Evolutionary conservation across 2,329 filamentous ascomycete species (phyloP).

Genomic region (Ophiocordyceps camponoti-leonardi): DNA sequence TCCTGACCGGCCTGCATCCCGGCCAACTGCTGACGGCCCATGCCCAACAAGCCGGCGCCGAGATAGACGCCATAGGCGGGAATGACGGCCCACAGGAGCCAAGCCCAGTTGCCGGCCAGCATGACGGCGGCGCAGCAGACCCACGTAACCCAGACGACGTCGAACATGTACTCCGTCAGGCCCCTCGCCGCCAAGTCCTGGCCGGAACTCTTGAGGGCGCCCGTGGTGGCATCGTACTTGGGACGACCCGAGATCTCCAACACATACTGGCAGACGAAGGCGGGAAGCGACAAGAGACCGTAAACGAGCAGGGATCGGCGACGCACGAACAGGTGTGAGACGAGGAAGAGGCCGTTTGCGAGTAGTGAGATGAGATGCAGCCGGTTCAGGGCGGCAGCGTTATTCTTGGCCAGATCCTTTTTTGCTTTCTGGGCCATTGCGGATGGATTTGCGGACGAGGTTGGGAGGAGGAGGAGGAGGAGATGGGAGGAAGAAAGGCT

Average conservation of each 20-base stretch:
- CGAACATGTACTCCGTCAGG: conserved; percentile 96
- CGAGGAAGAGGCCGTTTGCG: conserved; percentile 59
- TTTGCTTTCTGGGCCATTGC: conserved; percentile 45
- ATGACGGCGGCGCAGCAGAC: conserved; percentile 54
- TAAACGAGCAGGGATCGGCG: conserved; percentile 53
- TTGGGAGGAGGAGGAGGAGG: not conserved
- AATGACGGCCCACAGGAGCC: conserved; percentile 36
- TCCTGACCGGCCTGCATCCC: conserved; percentile 21
- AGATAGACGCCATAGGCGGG: conserved; percentile 39
- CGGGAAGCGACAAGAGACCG: conserved; percentile 53
- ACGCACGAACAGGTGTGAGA: conserved; percentile 50
- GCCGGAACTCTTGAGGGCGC: conserved; percentile 55
- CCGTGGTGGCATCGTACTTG: conserved; percentile 44
- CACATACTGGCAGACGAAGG: conserved; percentile 64
- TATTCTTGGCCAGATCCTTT: conserved; percentile 57
- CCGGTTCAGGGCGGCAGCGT: conserved; percentile 58
- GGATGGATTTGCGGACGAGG: not conserved
- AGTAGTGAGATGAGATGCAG: conserved; percentile 61
- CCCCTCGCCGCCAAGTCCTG: conserved; percentile 80
- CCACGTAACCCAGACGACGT: conserved; percentile 91
- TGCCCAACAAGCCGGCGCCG: conserved; percentile 33
- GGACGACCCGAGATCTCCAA: conserved; percentile 77
- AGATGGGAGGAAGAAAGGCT: too few relatives aligned
- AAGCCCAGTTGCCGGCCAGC: conserved; percentile 63
- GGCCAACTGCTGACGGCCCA: conserved; percentile 34